Conservation (phyloP, 768 basidiomycete genomes). For the Suillus alpinus region DNA sequence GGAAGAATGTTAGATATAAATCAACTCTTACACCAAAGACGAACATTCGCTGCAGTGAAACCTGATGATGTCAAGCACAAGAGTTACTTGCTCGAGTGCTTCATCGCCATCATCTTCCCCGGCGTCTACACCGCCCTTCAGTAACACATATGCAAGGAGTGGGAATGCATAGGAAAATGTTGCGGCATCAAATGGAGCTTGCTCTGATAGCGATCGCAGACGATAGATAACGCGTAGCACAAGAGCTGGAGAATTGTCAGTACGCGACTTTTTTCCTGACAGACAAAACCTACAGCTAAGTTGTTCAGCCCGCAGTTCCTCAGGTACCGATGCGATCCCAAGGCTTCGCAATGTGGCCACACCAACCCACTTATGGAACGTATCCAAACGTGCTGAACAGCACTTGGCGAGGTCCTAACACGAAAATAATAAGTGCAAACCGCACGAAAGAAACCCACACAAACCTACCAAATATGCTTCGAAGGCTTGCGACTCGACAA, state of each 20-base stretch:
- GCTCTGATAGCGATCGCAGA: constrained; percentile 76
- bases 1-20: constrained; percentile 13
- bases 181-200: constrained; percentile 77
- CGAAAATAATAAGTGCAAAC: background rate
- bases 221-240: constrained; percentile 85
- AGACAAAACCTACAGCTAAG: constrained; percentile 36
- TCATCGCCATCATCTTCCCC: constrained; percentile 61
- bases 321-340: constrained; percentile 63
- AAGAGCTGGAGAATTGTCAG: constrained; percentile 48
- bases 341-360: constrained; percentile 80
- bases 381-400: constrained; percentile 72
- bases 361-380: constrained; percentile 69
- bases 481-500: constrained; percentile 66
- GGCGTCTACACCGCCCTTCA: constrained; percentile 63
- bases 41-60: constrained; percentile 33
- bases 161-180: constrained; percentile 84
- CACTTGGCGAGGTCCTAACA: constrained; percentile 62
- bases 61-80: constrained; percentile 45
- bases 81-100: constrained; percentile 74
- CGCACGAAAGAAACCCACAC: background rate
- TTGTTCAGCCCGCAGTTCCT: constrained; percentile 69
- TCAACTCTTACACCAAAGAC: constrained; percentile 7
- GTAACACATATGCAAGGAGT: constrained; percentile 66
- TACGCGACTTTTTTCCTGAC: background rate
- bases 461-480: constrained; percentile 73